phyloP scores from a whole-genome alignment of 2,329 filamentous ascomycete species.

The Aspergillus spinulosporus region DNA sequence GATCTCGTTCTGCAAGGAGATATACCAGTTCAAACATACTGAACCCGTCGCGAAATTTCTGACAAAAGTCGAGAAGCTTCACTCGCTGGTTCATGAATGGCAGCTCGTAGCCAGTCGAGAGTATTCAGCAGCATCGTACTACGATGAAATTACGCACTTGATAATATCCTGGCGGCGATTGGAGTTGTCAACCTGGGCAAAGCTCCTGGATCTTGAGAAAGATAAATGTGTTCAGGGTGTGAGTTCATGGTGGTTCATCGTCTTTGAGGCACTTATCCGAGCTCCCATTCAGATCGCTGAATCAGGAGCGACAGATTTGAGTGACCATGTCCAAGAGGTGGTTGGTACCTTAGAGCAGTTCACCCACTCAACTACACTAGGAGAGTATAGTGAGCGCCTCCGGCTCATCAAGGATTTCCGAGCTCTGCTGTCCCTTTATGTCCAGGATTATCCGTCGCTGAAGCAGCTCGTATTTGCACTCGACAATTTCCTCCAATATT shows the following conservation, averaged over 20 bases:
- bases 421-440: constrained; percentile 65
- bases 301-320: constrained; percentile 60
- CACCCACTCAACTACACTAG: constrained; percentile 74
- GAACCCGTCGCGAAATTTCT: constrained; percentile 86
- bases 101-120: constrained; percentile 85
- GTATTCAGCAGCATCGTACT: constrained; percentile 67
- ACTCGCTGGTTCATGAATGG: constrained; percentile 87
- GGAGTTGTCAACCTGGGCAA: constrained; percentile 89
- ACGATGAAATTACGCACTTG: constrained; percentile 75
- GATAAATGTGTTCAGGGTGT: constrained; percentile 74
- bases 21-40: constrained; percentile 72
- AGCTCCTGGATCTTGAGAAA: constrained; percentile 80
- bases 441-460: constrained; percentile 60
- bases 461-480: constrained; percentile 64
- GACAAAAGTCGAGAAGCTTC: constrained; percentile 82
- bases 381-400: constrained; percentile 75
- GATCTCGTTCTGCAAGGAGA: constrained; percentile 68
- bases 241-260: constrained; percentile 92
- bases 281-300: constrained; percentile 68
- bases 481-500: constrained; percentile 74
- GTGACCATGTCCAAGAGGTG: constrained; percentile 65
- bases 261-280: constrained; percentile 84
- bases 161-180: constrained; percentile 88
- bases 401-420: constrained; percentile 63
- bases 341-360: constrained; percentile 77